These are phyloP conservation scores for Rhizophora mangle DNA, from an alignment of 345 rosid genomes.

Conservation along the genomic window DNA sequence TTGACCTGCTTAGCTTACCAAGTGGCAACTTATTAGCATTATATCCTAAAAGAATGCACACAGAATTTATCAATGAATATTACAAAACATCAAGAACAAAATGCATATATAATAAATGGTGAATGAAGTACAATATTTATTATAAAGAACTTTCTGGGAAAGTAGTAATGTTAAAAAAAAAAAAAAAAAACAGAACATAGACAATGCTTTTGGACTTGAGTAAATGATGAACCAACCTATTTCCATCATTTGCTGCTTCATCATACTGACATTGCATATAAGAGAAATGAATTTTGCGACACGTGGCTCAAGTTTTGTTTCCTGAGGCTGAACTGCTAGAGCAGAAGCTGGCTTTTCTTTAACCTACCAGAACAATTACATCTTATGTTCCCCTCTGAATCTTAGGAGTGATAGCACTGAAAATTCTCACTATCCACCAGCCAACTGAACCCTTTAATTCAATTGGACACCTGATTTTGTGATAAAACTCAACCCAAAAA, in stretches of 20 bases:
- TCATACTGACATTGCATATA: constrained; percentile 84
- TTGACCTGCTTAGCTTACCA: constrained; percentile 84
- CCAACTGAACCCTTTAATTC: neutral
- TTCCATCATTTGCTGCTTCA: constrained; percentile 93
- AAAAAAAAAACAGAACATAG: neutral
- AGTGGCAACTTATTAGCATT: constrained; percentile 91
- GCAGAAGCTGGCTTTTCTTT: constrained; percentile 33
- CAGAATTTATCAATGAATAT: constrained; percentile 8
- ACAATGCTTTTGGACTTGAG: constrained; percentile 8
- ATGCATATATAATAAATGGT: neutral
- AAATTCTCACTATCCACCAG: neutral
- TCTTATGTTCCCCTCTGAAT: constrained; percentile 2
- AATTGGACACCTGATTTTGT: neutral
- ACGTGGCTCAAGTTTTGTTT: constrained; percentile 59
- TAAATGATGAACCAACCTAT: constrained; percentile 53
- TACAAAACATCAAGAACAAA: constrained; percentile 2
- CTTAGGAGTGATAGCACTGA: neutral
- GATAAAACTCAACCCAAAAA: neutral
- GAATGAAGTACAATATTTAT: too few relatives aligned
- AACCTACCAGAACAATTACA: constrained; percentile 37
- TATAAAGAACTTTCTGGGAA: neutral
- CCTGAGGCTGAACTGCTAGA: constrained; percentile 47
- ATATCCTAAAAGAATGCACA: constrained; percentile 48
- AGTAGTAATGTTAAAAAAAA: neutral
- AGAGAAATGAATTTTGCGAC: constrained; percentile 80